phyloP scores from a whole-genome alignment of 345 rosid genomes.

The Toxicodendron radicans region DNA sequence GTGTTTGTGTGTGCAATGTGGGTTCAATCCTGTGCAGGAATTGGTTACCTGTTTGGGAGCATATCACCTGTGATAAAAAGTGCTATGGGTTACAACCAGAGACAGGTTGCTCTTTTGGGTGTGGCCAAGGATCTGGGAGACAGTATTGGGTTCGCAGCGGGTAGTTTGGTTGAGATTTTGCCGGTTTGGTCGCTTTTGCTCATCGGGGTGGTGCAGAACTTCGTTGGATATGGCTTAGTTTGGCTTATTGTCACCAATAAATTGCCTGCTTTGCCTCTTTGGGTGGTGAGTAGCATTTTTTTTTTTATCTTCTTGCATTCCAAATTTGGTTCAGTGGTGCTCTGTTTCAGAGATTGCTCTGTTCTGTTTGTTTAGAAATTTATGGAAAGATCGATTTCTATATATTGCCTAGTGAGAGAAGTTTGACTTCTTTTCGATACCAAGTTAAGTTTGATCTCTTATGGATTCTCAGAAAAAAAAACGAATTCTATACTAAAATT shows the following conservation, averaged over 20 bases:
- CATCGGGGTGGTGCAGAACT: constrained; percentile 61
- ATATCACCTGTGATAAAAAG: constrained; percentile 76
- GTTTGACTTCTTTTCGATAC: neutral
- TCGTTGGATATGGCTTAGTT: constrained; percentile 68
- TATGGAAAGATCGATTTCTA: neutral
- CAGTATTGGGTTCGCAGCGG: constrained; percentile 62
- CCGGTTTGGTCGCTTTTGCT: constrained; percentile 62
- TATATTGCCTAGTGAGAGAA: neutral
- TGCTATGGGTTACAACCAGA: constrained; percentile 68
- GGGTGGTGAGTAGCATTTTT: constrained; percentile 67
- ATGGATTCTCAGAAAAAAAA: no score
- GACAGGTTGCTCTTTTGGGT: constrained; percentile 69
- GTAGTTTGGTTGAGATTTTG: constrained; percentile 55
- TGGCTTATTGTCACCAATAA: constrained; percentile 59
- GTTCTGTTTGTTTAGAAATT: neutral
- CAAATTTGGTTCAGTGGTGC: neutral
- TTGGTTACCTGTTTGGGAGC: constrained; percentile 84
- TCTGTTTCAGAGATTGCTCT: no score
- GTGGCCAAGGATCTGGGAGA: constrained; percentile 88
- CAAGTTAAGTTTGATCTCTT: no score
- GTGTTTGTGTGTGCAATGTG: constrained; percentile 85
- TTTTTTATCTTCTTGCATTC: neutral
- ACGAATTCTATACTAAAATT: no score
- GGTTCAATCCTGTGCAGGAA: constrained; percentile 75
- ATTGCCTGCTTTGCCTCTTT: constrained; percentile 67